Conservation (phyloP, 805 yeast genomes). For the Metschnikowia bowlesiae region DNA sequence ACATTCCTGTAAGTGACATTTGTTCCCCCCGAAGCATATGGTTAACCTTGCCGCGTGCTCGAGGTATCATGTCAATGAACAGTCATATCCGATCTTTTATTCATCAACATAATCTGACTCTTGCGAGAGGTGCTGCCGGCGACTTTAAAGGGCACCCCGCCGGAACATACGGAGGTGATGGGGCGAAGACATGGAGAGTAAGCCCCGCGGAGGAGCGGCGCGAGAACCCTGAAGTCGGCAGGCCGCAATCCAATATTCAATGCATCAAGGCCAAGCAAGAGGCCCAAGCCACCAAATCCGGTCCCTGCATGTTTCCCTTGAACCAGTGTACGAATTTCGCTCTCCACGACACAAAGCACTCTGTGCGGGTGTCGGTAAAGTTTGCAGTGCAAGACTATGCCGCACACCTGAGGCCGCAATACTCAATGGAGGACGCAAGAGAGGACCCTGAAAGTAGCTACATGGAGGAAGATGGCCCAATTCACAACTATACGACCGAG, state of each 20-base stretch:
- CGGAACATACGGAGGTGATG: conserved; percentile 1
- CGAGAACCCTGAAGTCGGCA: neutral
- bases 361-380: conserved; percentile 7
- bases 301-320: conserved; percentile 8
- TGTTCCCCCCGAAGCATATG: conserved; percentile 1
- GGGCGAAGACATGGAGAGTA: neutral
- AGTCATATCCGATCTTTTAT: conserved; percentile 10
- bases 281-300: neutral
- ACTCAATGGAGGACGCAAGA: neutral
- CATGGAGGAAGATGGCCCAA: neutral
- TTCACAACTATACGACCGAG: neutral
- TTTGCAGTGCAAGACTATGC: conserved; percentile 4
- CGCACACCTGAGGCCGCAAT: neutral
- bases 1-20: neutral
- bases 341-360: conserved; percentile 9
- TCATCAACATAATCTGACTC: conserved; percentile 9
- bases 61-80: conserved; percentile 8
- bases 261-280: conserved; percentile 1
- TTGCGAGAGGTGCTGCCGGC: neutral
- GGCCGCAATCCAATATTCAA: neutral
- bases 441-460: neutral
- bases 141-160: neutral
- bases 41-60: neutral
- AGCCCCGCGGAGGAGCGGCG: neutral
- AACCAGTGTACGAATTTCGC: conserved; percentile 10